Evolutionary conservation across 2,329 filamentous ascomycete genomes (phyloP).

Genomic region (Trichoderma sp.): DNA sequence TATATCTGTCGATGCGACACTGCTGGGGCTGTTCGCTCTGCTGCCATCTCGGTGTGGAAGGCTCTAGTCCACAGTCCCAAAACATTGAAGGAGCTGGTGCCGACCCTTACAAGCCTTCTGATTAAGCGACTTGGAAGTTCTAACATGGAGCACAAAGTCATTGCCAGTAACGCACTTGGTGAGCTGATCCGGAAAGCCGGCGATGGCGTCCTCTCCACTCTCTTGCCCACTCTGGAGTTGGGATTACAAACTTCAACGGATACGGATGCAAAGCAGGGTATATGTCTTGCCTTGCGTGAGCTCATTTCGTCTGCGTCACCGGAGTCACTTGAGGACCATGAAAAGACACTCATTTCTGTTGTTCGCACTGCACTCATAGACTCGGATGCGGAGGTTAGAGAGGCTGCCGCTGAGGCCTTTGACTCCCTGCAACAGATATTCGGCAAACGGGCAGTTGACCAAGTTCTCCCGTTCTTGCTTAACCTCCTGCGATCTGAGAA

Average conservation of each 20-base stretch:
- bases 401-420: slow-evolving; percentile 95
- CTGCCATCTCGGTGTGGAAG: slow-evolving; percentile 94
- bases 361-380: slow-evolving; percentile 91
- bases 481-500: slow-evolving; percentile 82
- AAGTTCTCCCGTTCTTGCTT: slow-evolving; percentile 89
- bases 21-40: slow-evolving; percentile 81
- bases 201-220: slow-evolving; percentile 81
- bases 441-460: slow-evolving; percentile 91
- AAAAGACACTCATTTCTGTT: slow-evolving; percentile 91
- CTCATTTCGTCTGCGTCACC: slow-evolving; percentile 84
- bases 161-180: slow-evolving; percentile 93
- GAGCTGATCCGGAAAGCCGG: slow-evolving; percentile 97
- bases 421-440: slow-evolving; percentile 90
- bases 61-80: slow-evolving; percentile 83
- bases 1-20: slow-evolving; percentile 99
- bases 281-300: slow-evolving; percentile 92
- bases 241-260: slow-evolving; percentile 85
- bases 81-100: slow-evolving; percentile 91
- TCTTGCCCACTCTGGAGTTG: slow-evolving; percentile 89
- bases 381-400: slow-evolving; percentile 81
- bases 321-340: slow-evolving; percentile 88
- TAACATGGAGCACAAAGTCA: slow-evolving; percentile 98
- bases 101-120: slow-evolving; percentile 89
- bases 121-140: slow-evolving; percentile 91
- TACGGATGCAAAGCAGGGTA: slow-evolving; percentile 91